These are phyloP conservation scores for Aureobasidium sp. DNA, from an alignment of 2,329 filamentous ascomycete genomes.

Conservation along the genomic window DNA sequence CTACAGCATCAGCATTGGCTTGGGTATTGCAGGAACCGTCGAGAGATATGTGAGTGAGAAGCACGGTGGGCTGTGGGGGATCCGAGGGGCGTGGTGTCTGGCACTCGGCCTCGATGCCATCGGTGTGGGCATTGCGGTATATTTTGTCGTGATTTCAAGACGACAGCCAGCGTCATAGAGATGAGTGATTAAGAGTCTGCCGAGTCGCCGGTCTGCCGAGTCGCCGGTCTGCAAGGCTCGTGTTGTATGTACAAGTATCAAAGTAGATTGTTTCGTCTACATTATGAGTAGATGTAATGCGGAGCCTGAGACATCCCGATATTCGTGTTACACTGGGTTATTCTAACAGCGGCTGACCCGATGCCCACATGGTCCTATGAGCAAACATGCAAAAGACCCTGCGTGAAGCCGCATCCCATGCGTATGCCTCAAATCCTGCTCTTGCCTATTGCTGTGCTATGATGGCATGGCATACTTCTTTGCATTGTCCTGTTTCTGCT, in stretches of 20 bases:
- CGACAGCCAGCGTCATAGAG: neutral
- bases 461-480: too few species aligned
- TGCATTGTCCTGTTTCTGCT: too few species aligned
- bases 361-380: neutral
- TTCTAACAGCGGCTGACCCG: neutral
- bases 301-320: neutral
- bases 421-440: too few species aligned
- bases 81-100: slow-evolving; percentile 7
- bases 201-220: neutral
- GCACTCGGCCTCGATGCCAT: slow-evolving; percentile 6
- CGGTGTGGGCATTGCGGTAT: slow-evolving; percentile 5
- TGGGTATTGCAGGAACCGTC: slow-evolving; percentile 27
- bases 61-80: neutral
- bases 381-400: too few species aligned
- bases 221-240: neutral
- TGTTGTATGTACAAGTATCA: neutral
- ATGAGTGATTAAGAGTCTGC: neutral
- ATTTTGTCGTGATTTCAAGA: slow-evolving; percentile 11
- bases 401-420: too few species aligned
- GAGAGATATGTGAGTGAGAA: slow-evolving; percentile 28
- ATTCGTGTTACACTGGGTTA: neutral
- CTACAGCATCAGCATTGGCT: slow-evolving; percentile 19
- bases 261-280: neutral
- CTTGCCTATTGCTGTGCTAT: too few species aligned
- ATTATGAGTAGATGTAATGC: neutral